These are phyloP conservation scores for Rhizopogon rudus DNA, from an alignment of 768 basidiomycete genomes.

Conservation along the genomic window DNA sequence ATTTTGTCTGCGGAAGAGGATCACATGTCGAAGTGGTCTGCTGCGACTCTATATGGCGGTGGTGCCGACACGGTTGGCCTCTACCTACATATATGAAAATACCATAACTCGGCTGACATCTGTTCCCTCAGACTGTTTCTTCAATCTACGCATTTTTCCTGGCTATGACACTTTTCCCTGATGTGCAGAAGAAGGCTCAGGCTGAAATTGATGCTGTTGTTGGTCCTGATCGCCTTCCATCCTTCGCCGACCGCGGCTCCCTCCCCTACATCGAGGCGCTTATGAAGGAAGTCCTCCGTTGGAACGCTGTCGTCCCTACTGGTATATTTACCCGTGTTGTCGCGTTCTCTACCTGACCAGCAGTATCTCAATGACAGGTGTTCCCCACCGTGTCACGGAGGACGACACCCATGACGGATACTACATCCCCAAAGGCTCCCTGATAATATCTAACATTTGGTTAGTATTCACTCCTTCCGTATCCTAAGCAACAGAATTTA, in stretches of 20 bases:
- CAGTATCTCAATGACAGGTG: conserved; percentile 4
- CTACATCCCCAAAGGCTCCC: conserved; percentile 46
- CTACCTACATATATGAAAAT: not conserved
- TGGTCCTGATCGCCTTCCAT: conserved; percentile 56
- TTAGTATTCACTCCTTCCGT: conserved; percentile 9
- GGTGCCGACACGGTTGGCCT: conserved; percentile 40
- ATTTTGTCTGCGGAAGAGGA: not conserved
- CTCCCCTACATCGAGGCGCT: conserved; percentile 62
- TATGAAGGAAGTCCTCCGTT: conserved; percentile 50
- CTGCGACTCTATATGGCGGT: conserved; percentile 53
- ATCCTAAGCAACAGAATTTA: not conserved
- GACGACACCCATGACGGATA: conserved; percentile 61
- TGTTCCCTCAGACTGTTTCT: conserved; percentile 50
- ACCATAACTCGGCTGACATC: conserved; percentile 1
- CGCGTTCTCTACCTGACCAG: conserved; percentile 39
- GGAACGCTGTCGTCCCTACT: conserved; percentile 34
- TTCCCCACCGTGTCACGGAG: conserved; percentile 47
- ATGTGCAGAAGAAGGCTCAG: conserved; percentile 54
- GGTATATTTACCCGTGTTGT: conserved; percentile 32
- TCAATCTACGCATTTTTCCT: conserved; percentile 58
- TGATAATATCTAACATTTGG: conserved; percentile 22
- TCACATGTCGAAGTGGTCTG: conserved; percentile 3
- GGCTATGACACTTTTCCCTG: conserved; percentile 54
- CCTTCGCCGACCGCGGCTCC: conserved; percentile 49
- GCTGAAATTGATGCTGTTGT: conserved; percentile 56